Percentiles rank a stretch among this genome's conserved stretches.
Evolutionary conservation across 495 filamentous ascomycete genomes (phyloP).

Genomic region (Penicillium goetzii): DNA sequence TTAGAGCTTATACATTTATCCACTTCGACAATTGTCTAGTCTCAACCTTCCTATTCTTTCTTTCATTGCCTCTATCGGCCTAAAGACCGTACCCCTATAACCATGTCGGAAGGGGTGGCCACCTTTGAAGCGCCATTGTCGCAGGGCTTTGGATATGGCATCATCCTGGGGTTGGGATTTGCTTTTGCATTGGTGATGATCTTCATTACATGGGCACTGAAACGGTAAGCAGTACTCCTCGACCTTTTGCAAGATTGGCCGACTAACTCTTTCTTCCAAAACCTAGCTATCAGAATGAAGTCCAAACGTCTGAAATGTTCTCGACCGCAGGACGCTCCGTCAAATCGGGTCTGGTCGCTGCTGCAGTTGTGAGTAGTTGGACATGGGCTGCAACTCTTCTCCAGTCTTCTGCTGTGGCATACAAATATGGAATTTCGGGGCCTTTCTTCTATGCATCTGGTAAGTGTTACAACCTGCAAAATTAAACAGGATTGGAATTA

Average conservation of each 20-base stretch:
- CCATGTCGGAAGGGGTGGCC: constrained; percentile 17
- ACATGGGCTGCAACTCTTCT: constrained; percentile 70
- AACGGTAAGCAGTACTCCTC: constrained; percentile 46
- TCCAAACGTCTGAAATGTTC: constrained; percentile 98
- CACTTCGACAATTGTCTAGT: background rate
- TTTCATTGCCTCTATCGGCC: background rate
- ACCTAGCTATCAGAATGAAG: constrained; percentile 80
- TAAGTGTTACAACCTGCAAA: constrained; percentile 12
- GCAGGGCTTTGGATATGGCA: constrained; percentile 79
- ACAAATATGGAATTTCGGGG: constrained; percentile 88
- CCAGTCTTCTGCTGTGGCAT: constrained; percentile 89
- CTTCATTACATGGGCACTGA: constrained; percentile 77
- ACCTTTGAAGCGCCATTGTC: constrained; percentile 60
- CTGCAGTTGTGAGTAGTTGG: constrained; percentile 95
- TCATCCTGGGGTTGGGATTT: constrained; percentile 76
- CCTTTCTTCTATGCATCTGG: constrained; percentile 86
- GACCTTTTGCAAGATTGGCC: background rate
- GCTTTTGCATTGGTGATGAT: constrained; percentile 82
- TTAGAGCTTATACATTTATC: constrained; percentile 2
- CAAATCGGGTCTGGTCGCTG: constrained; percentile 91
- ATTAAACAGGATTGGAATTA: background rate
- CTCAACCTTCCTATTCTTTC: background rate
- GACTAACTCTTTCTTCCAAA: background rate
- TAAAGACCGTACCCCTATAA: background rate
- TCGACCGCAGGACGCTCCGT: constrained; percentile 91